Evolutionary conservation across 1,284 basidiomycete genomes (phyloP).

Genomic region (Phaffia rhodozyma): DNA sequence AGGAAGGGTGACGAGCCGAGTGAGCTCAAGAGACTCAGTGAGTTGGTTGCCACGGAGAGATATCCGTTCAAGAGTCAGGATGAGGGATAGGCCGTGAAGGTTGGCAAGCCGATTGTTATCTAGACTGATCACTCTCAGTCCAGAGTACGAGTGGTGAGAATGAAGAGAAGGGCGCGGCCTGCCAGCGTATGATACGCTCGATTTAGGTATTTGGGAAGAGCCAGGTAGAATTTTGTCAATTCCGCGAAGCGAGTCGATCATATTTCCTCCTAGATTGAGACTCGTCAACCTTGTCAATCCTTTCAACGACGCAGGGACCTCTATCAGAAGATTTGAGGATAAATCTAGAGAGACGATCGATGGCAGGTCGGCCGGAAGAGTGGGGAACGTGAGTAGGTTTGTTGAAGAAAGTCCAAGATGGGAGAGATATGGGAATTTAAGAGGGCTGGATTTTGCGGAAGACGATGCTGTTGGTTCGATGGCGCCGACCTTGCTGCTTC

Average conservation of each 20-base stretch:
- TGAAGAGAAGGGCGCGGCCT: not conserved
- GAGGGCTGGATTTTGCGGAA: not conserved
- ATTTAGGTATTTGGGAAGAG: not conserved
- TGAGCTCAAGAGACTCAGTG: slow-evolving; percentile 12
- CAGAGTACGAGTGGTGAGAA: not conserved
- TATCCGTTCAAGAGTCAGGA: slow-evolving; percentile 10
- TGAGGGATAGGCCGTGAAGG: slow-evolving; percentile 10
- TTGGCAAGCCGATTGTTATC: slow-evolving; percentile 15
- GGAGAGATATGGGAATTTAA: slow-evolving; percentile 12
- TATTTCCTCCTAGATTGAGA: slow-evolving; percentile 18
- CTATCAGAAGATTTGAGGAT: slow-evolving; percentile 15
- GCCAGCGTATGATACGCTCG: not conserved
- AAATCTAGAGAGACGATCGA: slow-evolving; percentile 17
- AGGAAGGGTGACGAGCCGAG: slow-evolving; percentile 8
- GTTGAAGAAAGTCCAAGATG: slow-evolving; percentile 8
- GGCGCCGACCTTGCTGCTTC: not conserved
- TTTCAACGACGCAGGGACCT: slow-evolving; percentile 6
- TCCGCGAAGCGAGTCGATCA: slow-evolving; percentile 15
- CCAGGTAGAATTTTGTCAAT: slow-evolving; percentile 7
- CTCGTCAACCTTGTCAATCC: slow-evolving; percentile 1
- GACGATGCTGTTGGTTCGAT: not conserved
- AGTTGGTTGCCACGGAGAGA: slow-evolving; percentile 9
- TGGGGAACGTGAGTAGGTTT: slow-evolving; percentile 11
- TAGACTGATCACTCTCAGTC: slow-evolving; percentile 14
- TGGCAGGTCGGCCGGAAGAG: not conserved